Evolutionary conservation across 345 rosid genomes (phyloP), one percentile per base, ranked within the genome.

Genomic region (Salix viminalis): DNA sequence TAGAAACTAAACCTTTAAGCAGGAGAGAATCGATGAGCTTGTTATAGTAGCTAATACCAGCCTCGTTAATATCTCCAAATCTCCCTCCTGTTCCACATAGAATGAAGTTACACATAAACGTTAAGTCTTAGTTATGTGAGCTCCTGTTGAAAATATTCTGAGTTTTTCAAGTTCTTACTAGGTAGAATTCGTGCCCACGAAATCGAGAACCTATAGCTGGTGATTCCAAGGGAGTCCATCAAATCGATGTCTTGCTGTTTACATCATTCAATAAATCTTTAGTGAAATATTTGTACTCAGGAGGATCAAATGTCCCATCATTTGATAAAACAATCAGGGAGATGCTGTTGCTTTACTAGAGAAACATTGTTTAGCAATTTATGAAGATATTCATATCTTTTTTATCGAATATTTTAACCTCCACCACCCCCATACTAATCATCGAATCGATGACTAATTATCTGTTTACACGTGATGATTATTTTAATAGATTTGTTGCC

Each of bases 131-230:
- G 15, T 41, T 21, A 52, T 12, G 30, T 19, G 15, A 18, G 13
- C 7, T 28, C 36, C 7, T 36, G 14, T 0, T 42, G 19, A 44
- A 26, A 44, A 26, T 48, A 15, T 10, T 13, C 7, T 24, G 19
- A 66, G 23, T 74, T 44, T 72, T 6, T 36, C 15, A 46, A 64
- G 23, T 66, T 64, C 91, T 83, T 77, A 94, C 98, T 81, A 4
- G 98, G 93, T 77, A 94, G 85, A 72, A 92, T 50, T 83, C 97
- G 82, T 9, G 97, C 88, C 98, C 96, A 90, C 28, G 98, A 91
- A 68, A 91, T 89, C 18, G 96, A 92, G 79, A 94, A 90, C 28
- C 94, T 83, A 54, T 90, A 92, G 84, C 92, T 89, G 71, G 84
- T 82, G 67, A 87, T 87, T 50, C 95, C 94, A 32, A 91, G 83